Evolutionary conservation across 1,139 yeast species (phyloP).

Genomic region (Trichomonascaceae sp.): DNA sequence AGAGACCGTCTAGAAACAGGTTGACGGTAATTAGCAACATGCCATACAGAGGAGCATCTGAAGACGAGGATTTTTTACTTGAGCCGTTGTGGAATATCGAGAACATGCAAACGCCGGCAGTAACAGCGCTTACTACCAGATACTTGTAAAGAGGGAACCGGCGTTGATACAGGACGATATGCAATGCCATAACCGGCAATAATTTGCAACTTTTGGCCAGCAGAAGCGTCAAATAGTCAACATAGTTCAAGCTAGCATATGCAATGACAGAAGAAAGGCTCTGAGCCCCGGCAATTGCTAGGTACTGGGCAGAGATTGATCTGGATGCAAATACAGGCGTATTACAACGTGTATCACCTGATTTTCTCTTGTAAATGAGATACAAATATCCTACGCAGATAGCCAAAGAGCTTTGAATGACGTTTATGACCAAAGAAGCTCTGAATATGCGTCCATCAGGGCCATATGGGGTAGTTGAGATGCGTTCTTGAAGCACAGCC

Average conservation of each 20-base stretch:
- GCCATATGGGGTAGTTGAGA: conserved; percentile 74
- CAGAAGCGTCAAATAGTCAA: conserved; percentile 77
- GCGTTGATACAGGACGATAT: conserved; percentile 63
- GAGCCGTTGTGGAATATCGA: conserved; percentile 42
- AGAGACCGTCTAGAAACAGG: conserved; percentile 79
- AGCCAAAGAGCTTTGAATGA: conserved; percentile 70
- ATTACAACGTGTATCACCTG: conserved; percentile 12
- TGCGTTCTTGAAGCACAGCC: conserved; percentile 88
- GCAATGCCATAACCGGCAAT: conserved; percentile 87
- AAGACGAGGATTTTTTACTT: conserved; percentile 19
- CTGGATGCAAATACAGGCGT: conserved; percentile 27
- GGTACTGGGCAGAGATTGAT: conserved; percentile 39
- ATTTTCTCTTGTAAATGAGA: conserved; percentile 36
- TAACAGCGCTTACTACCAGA: conserved; percentile 66
- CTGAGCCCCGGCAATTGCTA: conserved; percentile 68
- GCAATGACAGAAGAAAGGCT: conserved; percentile 79
- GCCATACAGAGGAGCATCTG: conserved; percentile 42
- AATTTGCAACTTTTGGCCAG: conserved; percentile 91
- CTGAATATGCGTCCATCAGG: conserved; percentile 52
- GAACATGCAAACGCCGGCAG: conserved; percentile 75
- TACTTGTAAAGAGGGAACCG: conserved; percentile 72
- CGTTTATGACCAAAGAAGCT: conserved; percentile 70
- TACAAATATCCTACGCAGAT: conserved; percentile 61
- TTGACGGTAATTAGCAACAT: conserved; percentile 52
- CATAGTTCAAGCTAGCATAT: conserved; percentile 67